Evolutionary conservation across 768 basidiomycete genomes (phyloP).

Genomic region (Jaapia argillacea): DNA sequence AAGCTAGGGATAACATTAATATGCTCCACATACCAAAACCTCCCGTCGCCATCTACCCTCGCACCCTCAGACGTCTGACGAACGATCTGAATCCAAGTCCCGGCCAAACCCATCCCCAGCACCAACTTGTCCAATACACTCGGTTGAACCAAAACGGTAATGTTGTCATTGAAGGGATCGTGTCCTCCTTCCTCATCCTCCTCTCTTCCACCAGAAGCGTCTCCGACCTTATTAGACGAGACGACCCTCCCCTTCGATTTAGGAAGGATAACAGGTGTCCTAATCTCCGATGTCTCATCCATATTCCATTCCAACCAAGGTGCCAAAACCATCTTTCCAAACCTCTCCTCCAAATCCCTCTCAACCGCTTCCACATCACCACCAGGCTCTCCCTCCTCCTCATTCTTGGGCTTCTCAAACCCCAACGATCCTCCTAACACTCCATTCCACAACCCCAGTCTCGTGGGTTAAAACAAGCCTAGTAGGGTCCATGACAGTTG

Average conservation of each 20-base stretch:
- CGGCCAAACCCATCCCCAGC: constrained; percentile 51
- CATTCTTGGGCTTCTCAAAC: no score
- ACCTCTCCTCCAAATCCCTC: constrained; percentile 31
- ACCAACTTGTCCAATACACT: constrained; percentile 29
- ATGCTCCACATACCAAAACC: constrained; percentile 55
- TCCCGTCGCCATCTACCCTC: constrained; percentile 13
- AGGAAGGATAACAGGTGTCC: constrained; percentile 21
- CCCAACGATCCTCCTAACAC: constrained; percentile 45
- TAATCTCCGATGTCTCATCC: constrained; percentile 27
- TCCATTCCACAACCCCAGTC: constrained; percentile 56
- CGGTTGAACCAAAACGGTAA: constrained; percentile 47
- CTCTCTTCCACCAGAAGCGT: no score
- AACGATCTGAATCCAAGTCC: constrained; percentile 61
- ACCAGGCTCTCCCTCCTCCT: no score
- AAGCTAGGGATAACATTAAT: constrained; percentile 45
- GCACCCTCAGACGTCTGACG: constrained; percentile 16
- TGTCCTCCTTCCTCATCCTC: constrained; percentile 19
- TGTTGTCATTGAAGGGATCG: constrained; percentile 44
- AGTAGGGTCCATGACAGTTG: constrained; percentile 43
- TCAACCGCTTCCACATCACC: constrained; percentile 36
- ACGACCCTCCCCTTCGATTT: constrained; percentile 28
- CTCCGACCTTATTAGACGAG: constrained; percentile 1
- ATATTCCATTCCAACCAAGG: constrained; percentile 40
- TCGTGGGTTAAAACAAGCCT: constrained; percentile 51
- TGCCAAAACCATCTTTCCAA: constrained; percentile 40